Conservation (phyloP, 2,329 filamentous ascomycete genomes). For the Leptosphaerulina australis region DNA sequence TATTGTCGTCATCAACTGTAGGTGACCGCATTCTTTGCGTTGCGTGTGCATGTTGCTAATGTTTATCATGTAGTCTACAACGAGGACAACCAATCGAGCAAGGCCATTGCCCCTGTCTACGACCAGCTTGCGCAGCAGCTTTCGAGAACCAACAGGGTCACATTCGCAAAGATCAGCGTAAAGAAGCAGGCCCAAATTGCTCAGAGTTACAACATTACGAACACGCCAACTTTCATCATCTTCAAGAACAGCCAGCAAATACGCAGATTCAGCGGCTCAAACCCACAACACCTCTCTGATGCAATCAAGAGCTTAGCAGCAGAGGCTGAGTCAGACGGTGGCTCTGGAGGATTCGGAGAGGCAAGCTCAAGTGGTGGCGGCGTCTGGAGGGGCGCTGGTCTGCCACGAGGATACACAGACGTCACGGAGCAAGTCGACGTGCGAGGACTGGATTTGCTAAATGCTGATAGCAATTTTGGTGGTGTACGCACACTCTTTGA, state of each 20-base stretch:
- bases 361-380: slow-evolving; percentile 54
- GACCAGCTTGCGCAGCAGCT: slow-evolving; percentile 75
- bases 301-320: slow-evolving; percentile 73
- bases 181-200: slow-evolving; percentile 78
- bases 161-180: slow-evolving; percentile 86
- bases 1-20: slow-evolving; percentile 89
- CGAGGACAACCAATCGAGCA: slow-evolving; percentile 85
- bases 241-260: slow-evolving; percentile 70
- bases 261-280: slow-evolving; percentile 74
- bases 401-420: slow-evolving; percentile 82
- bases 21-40: slow-evolving; percentile 50
- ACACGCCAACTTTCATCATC: slow-evolving; percentile 91
- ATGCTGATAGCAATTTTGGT: slow-evolving; percentile 79
- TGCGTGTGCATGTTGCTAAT: slow-evolving; percentile 31
- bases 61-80: slow-evolving; percentile 71
- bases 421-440: slow-evolving; percentile 82
- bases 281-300: slow-evolving; percentile 71
- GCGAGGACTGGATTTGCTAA: slow-evolving; percentile 82
- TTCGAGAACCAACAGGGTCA: slow-evolving; percentile 73
- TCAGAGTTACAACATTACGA: slow-evolving; percentile 72
- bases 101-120: slow-evolving; percentile 81
- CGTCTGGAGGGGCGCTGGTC: slow-evolving; percentile 73
- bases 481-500: slow-evolving; percentile 76
- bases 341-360: slow-evolving; percentile 50
- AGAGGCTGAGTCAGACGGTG: slow-evolving; percentile 62